Evolutionary conservation across 352 stramenopile genomes (phyloP), one percentile per base, ranked within the genome.

Genomic region (Globisporangium canariense): DNA sequence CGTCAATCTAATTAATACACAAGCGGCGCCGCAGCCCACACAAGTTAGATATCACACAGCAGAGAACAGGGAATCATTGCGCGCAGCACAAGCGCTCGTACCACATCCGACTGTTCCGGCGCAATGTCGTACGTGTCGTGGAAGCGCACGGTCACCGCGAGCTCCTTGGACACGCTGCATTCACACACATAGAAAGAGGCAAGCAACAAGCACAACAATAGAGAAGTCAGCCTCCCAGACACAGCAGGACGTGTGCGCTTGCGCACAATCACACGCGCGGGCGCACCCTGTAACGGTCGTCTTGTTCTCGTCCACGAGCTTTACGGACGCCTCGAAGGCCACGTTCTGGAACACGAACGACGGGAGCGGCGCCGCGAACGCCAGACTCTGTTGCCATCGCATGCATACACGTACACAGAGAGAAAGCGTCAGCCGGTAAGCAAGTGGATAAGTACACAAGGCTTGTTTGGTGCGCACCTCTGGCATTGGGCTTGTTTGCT

Each of bases 121-220:
- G 90, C 81, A 11, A 89, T 64, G 67, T 92, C 83, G 71, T 90
- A 87, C 62, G 83, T 89, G 74, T 90, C 83, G 68, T 90, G 75
- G 71, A 78, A 92, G 41, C 83, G 81, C 59, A 92, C 52, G 0
- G 73, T 87, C 62, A 90, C 77, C 60, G 80, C 70, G 28, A 92
- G 62, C 38, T 64, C 52, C 52, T 80, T 80, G 28, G 62, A 60
- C n/a, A 80, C 53, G 30, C 77, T 83, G 45, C 6, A 56, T 32
- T 11, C 4, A 34, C n/a, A 59, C 13, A 56, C 22, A 65, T 9
- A 59, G 7, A 30, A 16, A 55, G 10, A 34, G 51, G 25, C 20
- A 49, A 13, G 60, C 38, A 58, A n/a, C 46, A 43, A 53, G 11
- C 8, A 18, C 56, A 57, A 14, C 36, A 41, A n/a, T 13, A n/a